A percentile compares a stretch with the other conserved stretches of the same genome.
These are phyloP conservation scores for Cocos nucifera DNA, from an alignment of 176 grass and related monocot genomes.

Conservation along the genomic window DNA sequence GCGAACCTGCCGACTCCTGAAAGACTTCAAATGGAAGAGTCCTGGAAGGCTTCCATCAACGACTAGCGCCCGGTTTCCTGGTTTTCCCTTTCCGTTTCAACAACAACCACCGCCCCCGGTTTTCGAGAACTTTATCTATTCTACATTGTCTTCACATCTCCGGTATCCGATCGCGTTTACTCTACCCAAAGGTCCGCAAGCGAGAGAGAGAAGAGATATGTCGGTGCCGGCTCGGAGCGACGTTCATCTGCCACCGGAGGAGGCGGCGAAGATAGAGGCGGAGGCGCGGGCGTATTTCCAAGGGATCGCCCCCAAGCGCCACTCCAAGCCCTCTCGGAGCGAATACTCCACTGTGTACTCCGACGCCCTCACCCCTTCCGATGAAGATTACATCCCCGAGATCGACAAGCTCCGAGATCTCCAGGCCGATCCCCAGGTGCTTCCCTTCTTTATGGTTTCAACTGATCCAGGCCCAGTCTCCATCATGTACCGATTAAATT, in stretches of 20 bases:
- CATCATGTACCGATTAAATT: neutral
- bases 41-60: too few relatives aligned
- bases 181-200: too few relatives aligned
- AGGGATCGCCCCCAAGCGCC: conserved; percentile 52
- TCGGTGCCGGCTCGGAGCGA: conserved; percentile 65
- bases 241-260: conserved; percentile 39
- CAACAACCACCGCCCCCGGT: too few relatives aligned
- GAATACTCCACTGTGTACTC: conserved; percentile 48
- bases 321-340: conserved; percentile 81
- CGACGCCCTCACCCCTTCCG: conserved; percentile 22
- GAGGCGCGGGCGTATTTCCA: conserved; percentile 58
- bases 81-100: too few relatives aligned
- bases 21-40: too few relatives aligned
- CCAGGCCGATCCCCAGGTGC: conserved; percentile 43
- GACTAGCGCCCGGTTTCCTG: too few relatives aligned
- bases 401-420: conserved; percentile 49
- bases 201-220: conserved; percentile 5
- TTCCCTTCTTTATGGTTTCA: too few relatives aligned
- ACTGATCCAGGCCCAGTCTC: neutral
- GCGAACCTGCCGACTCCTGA: too few relatives aligned
- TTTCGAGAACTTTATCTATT: too few relatives aligned
- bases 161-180: too few relatives aligned
- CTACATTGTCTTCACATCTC: too few relatives aligned
- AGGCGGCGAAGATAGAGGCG: conserved; percentile 39
- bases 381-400: conserved; percentile 36